phyloP scores from a whole-genome alignment of 2,329 filamentous ascomycete genomes.

The Endoconidiophora laricicola region DNA sequence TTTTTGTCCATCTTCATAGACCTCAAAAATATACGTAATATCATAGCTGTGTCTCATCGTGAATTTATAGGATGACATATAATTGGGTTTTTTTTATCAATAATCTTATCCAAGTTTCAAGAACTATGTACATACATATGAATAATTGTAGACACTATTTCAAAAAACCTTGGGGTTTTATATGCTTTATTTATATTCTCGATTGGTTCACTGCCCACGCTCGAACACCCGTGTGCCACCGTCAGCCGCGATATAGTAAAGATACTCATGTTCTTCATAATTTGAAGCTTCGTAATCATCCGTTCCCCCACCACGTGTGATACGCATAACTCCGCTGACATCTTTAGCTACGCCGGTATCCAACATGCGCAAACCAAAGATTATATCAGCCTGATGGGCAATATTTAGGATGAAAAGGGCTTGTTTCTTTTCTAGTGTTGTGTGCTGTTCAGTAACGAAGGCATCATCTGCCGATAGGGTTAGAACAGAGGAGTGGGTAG shows the following conservation, averaged over 20 bases:
- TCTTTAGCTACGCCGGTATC: constrained; percentile 83
- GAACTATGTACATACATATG: too few species aligned
- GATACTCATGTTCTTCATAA: constrained; percentile 48
- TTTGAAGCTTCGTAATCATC: constrained; percentile 16
- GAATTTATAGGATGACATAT: too few species aligned
- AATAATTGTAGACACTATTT: too few species aligned
- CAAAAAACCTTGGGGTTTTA: too few species aligned
- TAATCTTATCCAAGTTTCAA: too few species aligned
- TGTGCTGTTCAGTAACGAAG: constrained; percentile 43
- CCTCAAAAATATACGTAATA: too few species aligned
- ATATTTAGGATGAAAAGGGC: constrained; percentile 53
- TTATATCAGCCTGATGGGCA: constrained; percentile 57
- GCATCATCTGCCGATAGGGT: constrained; percentile 58
- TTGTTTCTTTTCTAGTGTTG: constrained; percentile 52
- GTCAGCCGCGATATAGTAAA: constrained; percentile 70
- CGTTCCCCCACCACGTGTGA: constrained; percentile 40
- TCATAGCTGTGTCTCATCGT: too few species aligned
- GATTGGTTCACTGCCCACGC: constrained; percentile 33
- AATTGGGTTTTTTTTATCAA: too few species aligned
- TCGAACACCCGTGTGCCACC: constrained; percentile 72
- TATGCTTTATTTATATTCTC: background rate
- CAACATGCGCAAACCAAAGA: constrained; percentile 57
- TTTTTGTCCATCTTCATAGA: too few species aligned
- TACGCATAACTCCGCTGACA: constrained; percentile 71
- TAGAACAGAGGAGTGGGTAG: constrained; percentile 48